phyloP scores from a whole-genome alignment of 2,329 filamentous ascomycete species.

The Fusarium sp. region DNA sequence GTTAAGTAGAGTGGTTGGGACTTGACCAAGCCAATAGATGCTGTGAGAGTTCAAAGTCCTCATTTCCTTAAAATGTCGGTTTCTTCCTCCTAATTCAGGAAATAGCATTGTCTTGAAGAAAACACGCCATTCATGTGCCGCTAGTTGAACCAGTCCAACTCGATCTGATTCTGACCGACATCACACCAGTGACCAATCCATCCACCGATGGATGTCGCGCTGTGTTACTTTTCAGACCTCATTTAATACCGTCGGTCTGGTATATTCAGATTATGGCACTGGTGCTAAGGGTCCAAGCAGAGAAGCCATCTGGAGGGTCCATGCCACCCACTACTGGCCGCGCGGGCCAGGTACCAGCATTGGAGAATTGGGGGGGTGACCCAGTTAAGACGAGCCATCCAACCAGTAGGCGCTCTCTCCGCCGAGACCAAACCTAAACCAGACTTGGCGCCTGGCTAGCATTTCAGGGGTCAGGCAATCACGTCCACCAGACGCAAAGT shows the following conservation, averaged over 20 bases:
- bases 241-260: conserved; percentile 18
- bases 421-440: conserved; percentile 17
- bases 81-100: conserved; percentile 9
- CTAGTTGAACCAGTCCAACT: conserved; percentile 6
- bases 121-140: background rate
- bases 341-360: conserved; percentile 42
- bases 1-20: conserved; percentile 5
- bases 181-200: conserved; percentile 17
- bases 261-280: conserved; percentile 23
- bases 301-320: conserved; percentile 27
- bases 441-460: conserved; percentile 15
- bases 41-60: conserved; percentile 10
- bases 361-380: conserved; percentile 9
- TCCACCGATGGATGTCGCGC: conserved; percentile 2
- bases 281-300: conserved; percentile 42
- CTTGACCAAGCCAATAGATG: conserved; percentile 2
- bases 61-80: conserved; percentile 20
- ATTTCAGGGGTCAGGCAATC: conserved; percentile 42
- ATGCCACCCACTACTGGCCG: conserved; percentile 43
- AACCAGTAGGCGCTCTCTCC: conserved; percentile 40
- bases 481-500: conserved; percentile 33
- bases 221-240: conserved; percentile 12
- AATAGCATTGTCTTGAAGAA: background rate
- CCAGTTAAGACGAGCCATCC: conserved; percentile 16
- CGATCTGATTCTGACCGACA: background rate